Evolutionary conservation across 495 filamentous ascomycete genomes (phyloP).

Genomic region (Penicillium pancosmium): DNA sequence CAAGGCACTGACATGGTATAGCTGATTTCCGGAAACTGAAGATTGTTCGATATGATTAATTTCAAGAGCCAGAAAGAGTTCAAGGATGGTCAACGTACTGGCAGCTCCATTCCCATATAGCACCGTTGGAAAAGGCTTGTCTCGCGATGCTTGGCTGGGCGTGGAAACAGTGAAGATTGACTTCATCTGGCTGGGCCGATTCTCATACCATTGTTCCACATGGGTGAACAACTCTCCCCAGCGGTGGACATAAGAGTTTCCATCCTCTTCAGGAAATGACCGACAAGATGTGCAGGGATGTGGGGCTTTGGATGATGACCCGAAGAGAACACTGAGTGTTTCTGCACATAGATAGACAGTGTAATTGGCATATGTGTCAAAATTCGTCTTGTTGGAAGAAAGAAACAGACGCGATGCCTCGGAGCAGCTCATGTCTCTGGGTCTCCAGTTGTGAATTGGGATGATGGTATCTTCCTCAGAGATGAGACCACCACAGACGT

Average conservation of each 20-base stretch:
- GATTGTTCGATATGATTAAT: not conserved
- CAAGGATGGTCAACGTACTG: not conserved
- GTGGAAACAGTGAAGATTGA: constrained; percentile 30
- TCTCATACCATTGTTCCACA: constrained; percentile 41
- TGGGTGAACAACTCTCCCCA: constrained; percentile 41
- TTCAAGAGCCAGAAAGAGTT: not conserved
- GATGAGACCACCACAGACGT: constrained; percentile 49
- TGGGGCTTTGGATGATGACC: constrained; percentile 12
- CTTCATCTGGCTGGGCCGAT: constrained; percentile 45
- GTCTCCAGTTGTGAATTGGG: constrained; percentile 37
- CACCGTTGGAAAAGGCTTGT: constrained; percentile 36
- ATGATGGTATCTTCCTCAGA: constrained; percentile 43
- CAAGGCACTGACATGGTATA: constrained; percentile 45
- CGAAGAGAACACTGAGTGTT: constrained; percentile 39
- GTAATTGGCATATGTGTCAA: constrained; percentile 44
- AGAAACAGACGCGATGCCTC: constrained; percentile 33
- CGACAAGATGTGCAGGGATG: constrained; percentile 23
- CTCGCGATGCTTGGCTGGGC: constrained; percentile 13
- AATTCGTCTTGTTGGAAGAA: constrained; percentile 27
- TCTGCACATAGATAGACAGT: constrained; percentile 48
- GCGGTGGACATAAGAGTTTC: constrained; percentile 26
- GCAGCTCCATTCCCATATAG: constrained; percentile 45
- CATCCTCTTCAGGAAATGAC: constrained; percentile 24
- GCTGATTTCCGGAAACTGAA: constrained; percentile 45
- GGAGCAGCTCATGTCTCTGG: constrained; percentile 27